Evolutionary conservation across 2,329 filamentous ascomycete genomes (phyloP).

Genomic region (Penicillium aurantiogriseum): DNA sequence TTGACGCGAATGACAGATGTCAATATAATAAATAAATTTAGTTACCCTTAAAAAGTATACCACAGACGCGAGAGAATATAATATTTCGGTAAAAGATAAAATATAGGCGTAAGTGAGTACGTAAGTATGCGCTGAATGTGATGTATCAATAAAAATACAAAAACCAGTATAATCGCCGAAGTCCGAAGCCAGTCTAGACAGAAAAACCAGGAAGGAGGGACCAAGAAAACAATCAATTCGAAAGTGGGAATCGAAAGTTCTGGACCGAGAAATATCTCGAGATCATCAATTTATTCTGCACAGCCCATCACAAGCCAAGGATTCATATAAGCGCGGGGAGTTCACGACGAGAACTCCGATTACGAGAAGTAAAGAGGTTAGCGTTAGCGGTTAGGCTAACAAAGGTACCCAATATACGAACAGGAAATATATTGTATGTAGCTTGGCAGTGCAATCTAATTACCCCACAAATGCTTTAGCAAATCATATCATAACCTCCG

Average conservation of each 20-base stretch:
- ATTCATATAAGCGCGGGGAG: conserved; percentile 15
- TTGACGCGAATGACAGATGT: conserved; percentile 28
- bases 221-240: not conserved
- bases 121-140: not conserved
- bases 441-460: conserved; percentile 3
- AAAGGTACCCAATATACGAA: not conserved
- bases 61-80: not conserved
- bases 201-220: not conserved
- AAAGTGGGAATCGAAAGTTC: not conserved
- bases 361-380: conserved; percentile 8
- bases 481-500: conserved; percentile 5
- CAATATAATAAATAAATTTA: not conserved
- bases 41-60: not conserved
- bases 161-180: not conserved
- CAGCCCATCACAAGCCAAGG: conserved; percentile 10
- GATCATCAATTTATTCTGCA: conserved; percentile 9
- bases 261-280: conserved; percentile 3
- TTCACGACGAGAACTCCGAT: conserved; percentile 12
- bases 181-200: not conserved
- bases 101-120: not conserved
- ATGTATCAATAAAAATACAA: too few relatives aligned
- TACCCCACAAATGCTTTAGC: conserved; percentile 9
- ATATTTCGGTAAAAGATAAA: not conserved
- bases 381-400: not conserved
- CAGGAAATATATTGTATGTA: not conserved